Evolutionary conservation across 2,329 filamentous ascomycete species (phyloP), one percentile per base, ranked within the genome.

Genomic region (Beauveria scarabaeidicola): DNA sequence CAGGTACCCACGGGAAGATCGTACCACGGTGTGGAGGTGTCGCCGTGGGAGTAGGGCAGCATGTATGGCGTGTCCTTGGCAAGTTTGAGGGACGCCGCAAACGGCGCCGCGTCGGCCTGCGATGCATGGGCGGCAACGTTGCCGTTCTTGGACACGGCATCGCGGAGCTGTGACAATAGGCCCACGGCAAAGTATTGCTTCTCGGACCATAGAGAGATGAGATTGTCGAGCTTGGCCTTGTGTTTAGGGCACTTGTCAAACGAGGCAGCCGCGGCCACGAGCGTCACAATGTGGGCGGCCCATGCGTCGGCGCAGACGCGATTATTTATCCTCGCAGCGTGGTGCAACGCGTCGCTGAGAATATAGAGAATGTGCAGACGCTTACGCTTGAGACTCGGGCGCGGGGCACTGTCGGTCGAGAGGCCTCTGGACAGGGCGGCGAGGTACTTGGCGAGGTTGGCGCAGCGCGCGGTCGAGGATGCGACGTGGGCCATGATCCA

Each of bases 1-100:
- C 92, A 87, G 64, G 90, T 93, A 2, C 85, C 88, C 1, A 90
- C 90, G 0, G 91, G 91, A 1, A 95, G 76, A 64, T 96, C 90
- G 73, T 91, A 89, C 82, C 88, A 96, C 0, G 88, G 85, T 4
- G 81, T 84, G 0, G 83, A 81, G 1, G 80, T 74, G 68, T 95
- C 89, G 44, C 91, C 91, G 69, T 96, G 91, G 59, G 81, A 83
- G 1, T 88, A 78, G 21, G 91, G 91, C 71, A 96, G 81, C 29
- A 87, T 72, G 67, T 84, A 93, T 0, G 88, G 87, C 1, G 75
- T 75, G 61, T 86, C 78, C 65, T 82, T 86, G 17, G 79, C 74
- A 6, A 75, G 69, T 64, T 64, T 64, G n/a, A 41, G 52, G n/a
- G 19, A 63, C 50, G 19, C 63, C 47, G 43, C 64, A 61, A 17